A percentile compares a stretch with the other conserved stretches of the same genome.
phyloP scores from a whole-genome alignment of 2,329 filamentous ascomycete species.

The Xylariaceae sp. region DNA sequence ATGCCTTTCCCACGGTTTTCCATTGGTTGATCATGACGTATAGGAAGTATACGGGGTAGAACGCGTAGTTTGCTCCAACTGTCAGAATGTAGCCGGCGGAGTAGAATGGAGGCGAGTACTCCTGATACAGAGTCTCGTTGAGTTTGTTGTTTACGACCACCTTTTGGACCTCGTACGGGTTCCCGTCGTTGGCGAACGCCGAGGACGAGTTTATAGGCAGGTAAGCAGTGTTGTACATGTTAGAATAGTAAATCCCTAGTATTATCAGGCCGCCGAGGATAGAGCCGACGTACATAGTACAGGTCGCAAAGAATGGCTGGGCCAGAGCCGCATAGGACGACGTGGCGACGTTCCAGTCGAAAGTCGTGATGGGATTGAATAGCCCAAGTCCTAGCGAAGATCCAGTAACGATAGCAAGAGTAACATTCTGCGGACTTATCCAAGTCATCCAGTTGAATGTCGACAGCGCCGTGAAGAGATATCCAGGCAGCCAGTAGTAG shows the following conservation, averaged over 20 bases:
- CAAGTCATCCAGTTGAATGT: conserved; percentile 55
- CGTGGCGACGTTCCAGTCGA: conserved; percentile 52
- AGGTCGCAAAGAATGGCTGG: conserved; percentile 44
- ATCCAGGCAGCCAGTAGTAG: conserved; percentile 54
- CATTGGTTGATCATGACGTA: conserved; percentile 48
- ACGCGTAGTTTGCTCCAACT: conserved; percentile 47
- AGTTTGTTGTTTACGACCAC: conserved; percentile 44
- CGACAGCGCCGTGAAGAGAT: conserved; percentile 46
- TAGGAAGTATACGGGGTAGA: conserved; percentile 48
- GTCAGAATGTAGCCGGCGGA: conserved; percentile 46
- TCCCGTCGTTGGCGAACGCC: conserved; percentile 49
- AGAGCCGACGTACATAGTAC: conserved; percentile 44
- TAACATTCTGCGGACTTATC: conserved; percentile 50
- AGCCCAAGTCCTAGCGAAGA: conserved; percentile 43
- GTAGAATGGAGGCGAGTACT: conserved; percentile 49
- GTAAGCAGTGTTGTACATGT: conserved; percentile 48
- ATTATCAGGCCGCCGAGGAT: too few relatives aligned
- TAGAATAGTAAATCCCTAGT: conserved; percentile 19
- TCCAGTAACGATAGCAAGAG: conserved; percentile 47
- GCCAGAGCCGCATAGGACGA: conserved; percentile 39
- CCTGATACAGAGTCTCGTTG: conserved; percentile 42
- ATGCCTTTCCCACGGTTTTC: conserved; percentile 41
- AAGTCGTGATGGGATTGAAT: conserved; percentile 53
- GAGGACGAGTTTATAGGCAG: conserved; percentile 47
- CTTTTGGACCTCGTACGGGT: conserved; percentile 44